A percentile compares a stretch with the other conserved stretches of the same genome.
These are phyloP conservation scores for Spizellomyces punctatus DNA, from an alignment of 192 early-diverging fungal genomes.

Conservation along the genomic window DNA sequence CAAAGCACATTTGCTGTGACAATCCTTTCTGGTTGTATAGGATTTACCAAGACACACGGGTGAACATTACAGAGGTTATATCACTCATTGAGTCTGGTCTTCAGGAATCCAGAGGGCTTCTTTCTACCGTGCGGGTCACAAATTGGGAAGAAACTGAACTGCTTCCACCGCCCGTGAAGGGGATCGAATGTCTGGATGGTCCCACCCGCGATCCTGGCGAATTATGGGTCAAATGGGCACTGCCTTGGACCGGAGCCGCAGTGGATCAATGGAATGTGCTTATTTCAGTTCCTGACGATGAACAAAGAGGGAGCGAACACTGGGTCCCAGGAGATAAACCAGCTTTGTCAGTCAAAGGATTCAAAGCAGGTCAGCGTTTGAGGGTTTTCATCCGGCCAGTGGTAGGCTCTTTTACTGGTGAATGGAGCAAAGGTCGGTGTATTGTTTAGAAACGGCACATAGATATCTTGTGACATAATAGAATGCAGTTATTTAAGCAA, in stretches of 20 bases:
- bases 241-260: conserved; percentile 43
- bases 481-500: no score
- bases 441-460: no score
- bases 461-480: no score
- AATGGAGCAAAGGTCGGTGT: conserved; percentile 18
- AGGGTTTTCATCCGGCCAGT: conserved; percentile 34
- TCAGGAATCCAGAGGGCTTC: conserved; percentile 31
- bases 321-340: conserved; percentile 2
- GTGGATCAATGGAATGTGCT: conserved; percentile 46
- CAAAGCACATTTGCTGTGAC: conserved; percentile 49
- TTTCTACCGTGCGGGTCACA: not conserved
- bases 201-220: conserved; percentile 27
- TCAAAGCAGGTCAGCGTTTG: conserved; percentile 28
- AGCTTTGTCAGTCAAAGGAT: conserved; percentile 34
- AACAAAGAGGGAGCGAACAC: conserved; percentile 6
- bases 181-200: conserved; percentile 41
- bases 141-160: conserved; percentile 23
- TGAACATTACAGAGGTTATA: conserved; percentile 38
- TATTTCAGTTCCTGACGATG: no score
- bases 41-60: conserved; percentile 57
- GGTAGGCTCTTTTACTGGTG: conserved; percentile 30
- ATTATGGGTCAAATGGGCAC: conserved; percentile 47
- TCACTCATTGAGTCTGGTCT: conserved; percentile 41
- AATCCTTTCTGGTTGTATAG: conserved; percentile 55
- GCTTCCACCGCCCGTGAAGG: conserved; percentile 29